phyloP scores from a whole-genome alignment of 1,284 basidiomycete species.

The Tranzscheliella williamsii region DNA sequence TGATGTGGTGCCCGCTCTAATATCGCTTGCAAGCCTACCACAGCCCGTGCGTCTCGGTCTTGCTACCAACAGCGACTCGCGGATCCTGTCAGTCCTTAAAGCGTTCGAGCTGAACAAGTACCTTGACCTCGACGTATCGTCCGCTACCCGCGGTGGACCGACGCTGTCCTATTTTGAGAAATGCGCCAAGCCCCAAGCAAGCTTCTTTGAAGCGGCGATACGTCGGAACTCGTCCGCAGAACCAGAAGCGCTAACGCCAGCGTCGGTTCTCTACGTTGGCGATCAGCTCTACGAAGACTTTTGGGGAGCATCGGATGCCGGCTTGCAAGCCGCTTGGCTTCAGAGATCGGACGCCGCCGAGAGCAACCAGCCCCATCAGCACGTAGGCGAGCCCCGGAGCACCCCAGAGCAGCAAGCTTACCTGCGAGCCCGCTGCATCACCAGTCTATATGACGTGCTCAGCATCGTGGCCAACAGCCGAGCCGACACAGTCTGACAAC shows the following conservation, averaged over 20 bases:
- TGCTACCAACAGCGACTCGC: slow-evolving; percentile 41
- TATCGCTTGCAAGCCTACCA: neutral
- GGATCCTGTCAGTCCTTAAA: slow-evolving; percentile 31
- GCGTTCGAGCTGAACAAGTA: slow-evolving; percentile 21
- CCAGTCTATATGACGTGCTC: slow-evolving; percentile 6
- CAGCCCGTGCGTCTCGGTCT: slow-evolving; percentile 9
- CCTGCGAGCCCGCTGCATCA: slow-evolving; percentile 8
- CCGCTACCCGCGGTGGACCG: slow-evolving; percentile 2
- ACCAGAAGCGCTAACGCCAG: neutral
- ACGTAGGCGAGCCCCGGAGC: neutral
- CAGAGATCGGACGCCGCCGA: slow-evolving; percentile 8
- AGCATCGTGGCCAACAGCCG: slow-evolving; percentile 9
- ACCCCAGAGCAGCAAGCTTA: slow-evolving; percentile 1
- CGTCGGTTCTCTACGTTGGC: slow-evolving; percentile 39
- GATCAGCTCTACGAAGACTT: slow-evolving; percentile 47
- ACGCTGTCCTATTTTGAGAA: slow-evolving; percentile 38
- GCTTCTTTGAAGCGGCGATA: slow-evolving; percentile 36
- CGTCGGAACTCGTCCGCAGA: slow-evolving; percentile 2
- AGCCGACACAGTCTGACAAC: too few relatives aligned
- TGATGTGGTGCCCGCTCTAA: slow-evolving; percentile 29
- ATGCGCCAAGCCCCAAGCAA: slow-evolving; percentile 28
- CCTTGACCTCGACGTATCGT: slow-evolving; percentile 17
- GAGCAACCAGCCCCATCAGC: slow-evolving; percentile 25
- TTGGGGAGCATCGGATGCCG: slow-evolving; percentile 34
- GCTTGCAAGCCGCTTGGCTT: slow-evolving; percentile 38